Evolutionary conservation across 768 basidiomycete genomes (phyloP).

Genomic region (Boletus edulis): DNA sequence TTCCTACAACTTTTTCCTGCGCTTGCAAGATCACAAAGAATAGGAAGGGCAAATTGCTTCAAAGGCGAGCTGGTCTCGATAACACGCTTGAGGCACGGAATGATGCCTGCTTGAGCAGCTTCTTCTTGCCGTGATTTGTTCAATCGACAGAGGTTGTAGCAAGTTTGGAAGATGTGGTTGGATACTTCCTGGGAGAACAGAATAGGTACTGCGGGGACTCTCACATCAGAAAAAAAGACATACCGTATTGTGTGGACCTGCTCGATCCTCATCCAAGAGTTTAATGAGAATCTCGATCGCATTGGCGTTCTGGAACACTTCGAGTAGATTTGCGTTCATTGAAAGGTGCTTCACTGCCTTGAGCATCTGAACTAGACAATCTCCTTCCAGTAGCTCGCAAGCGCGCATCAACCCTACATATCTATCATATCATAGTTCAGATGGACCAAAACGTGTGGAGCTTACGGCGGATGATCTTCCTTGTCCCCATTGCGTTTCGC

Average conservation of each 20-base stretch:
- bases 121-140: constrained; percentile 96
- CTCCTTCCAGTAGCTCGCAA: constrained; percentile 83
- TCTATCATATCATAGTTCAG: constrained; percentile 2
- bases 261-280: constrained; percentile 77
- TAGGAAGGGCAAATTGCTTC: constrained; percentile 95
- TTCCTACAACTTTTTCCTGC: constrained; percentile 92
- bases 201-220: neutral
- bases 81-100: constrained; percentile 87
- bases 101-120: constrained; percentile 92
- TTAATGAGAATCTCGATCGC: constrained; percentile 88
- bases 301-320: constrained; percentile 95
- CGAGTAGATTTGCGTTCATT: constrained; percentile 86
- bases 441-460: constrained; percentile 8
- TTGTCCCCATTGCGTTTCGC: constrained; percentile 84
- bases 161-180: constrained; percentile 96
- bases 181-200: constrained; percentile 74
- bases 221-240: constrained; percentile 24
- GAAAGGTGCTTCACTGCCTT: constrained; percentile 96
- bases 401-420: constrained; percentile 76
- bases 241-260: constrained; percentile 79
- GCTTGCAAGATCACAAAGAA: constrained; percentile 93
- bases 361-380: constrained; percentile 83
- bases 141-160: constrained; percentile 93
- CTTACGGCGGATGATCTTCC: constrained; percentile 88
- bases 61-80: constrained; percentile 88